Evolutionary conservation across 352 stramenopile genomes (phyloP), one percentile per base, ranked within the genome.

Genomic region (Phytopythium mirpurense): DNA sequence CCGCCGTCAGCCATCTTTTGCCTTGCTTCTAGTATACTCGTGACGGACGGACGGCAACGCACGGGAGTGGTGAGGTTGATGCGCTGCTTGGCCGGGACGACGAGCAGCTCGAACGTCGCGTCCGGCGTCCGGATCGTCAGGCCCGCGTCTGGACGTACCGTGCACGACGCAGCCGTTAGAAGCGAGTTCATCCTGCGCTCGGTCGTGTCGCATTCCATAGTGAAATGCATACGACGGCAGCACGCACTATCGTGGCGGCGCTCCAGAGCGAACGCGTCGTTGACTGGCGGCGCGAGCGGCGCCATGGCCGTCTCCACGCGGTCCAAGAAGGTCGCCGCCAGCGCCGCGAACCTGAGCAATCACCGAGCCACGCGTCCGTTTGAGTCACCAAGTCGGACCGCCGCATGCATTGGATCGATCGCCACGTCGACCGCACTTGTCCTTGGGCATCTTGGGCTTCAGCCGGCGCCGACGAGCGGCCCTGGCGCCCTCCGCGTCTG

Each of bases 11-110:
- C n/a, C n/a, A n/a, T n/a, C n/a, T n/a, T n/a, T n/a, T n/a, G n/a
- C n/a, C n/a, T n/a, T n/a, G n/a, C n/a, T n/a, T n/a, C n/a, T n/a
- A n/a, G n/a, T n/a, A n/a, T n/a, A n/a, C n/a, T n/a, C n/a, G n/a
- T n/a, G n/a, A n/a, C n/a, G n/a, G n/a, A n/a, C n/a, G n/a, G n/a
- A n/a, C n/a, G n/a, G n/a, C n/a, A n/a, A n/a, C n/a, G n/a, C n/a
- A 79, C 79, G n/a, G 79, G 79, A 35, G 79, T 86, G 7, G 64
- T 72, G 58, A 90, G 81, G 46, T 79, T 66, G 51, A 90, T 72
- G 54, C 87, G 79, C 67, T 90, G 79, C 65, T 86, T 88, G 49
- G 63, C 52, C 19, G 62, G 18, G 41, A 83, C 43, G 44, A 86
- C 66, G 24, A 80, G 72, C 48, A 92, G 62, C 56, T 74, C 65